These are phyloP conservation scores for Rosa chinensis DNA, from an alignment of 306 rosid species.

Conservation along the genomic window DNA sequence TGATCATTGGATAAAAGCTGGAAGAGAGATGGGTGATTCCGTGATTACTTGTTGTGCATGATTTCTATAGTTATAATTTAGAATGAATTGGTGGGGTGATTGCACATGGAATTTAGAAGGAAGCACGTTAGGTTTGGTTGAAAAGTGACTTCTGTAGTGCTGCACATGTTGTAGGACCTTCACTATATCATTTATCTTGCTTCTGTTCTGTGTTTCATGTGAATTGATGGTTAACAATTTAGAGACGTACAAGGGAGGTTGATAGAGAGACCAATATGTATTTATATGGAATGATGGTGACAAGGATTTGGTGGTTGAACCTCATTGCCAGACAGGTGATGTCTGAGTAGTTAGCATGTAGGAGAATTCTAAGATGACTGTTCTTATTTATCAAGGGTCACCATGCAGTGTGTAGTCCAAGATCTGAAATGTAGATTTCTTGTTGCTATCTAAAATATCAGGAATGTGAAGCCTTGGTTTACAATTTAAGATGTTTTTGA, in stretches of 20 bases:
- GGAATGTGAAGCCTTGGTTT: background rate
- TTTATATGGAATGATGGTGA: background rate
- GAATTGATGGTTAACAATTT: slow-evolving; percentile 23
- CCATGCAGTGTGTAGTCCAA: background rate
- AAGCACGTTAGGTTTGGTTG: slow-evolving; percentile 38
- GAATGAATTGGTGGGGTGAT: slow-evolving; percentile 14
- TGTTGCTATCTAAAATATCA: background rate
- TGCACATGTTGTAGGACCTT: slow-evolving; percentile 45
- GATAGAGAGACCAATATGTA: background rate
- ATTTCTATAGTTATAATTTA: background rate
- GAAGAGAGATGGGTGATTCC: background rate
- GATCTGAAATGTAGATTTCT: background rate
- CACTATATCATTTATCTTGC: background rate
- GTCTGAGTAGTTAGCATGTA: background rate
- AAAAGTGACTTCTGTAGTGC: slow-evolving; percentile 24
- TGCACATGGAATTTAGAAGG: slow-evolving; percentile 28
- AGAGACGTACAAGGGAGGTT: slow-evolving; percentile 9
- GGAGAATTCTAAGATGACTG: background rate
- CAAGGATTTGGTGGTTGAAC: slow-evolving; percentile 4
- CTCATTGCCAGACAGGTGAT: background rate
- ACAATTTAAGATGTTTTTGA: background rate
- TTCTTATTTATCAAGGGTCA: background rate
- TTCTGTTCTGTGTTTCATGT: background rate
- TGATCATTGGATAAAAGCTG: slow-evolving; percentile 20
- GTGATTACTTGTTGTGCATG: slow-evolving; percentile 5